Evolutionary conservation across 306 rosid genomes (phyloP), one percentile per base, ranked within the genome.

Genomic region (Dalbergia cochinchinensis): DNA sequence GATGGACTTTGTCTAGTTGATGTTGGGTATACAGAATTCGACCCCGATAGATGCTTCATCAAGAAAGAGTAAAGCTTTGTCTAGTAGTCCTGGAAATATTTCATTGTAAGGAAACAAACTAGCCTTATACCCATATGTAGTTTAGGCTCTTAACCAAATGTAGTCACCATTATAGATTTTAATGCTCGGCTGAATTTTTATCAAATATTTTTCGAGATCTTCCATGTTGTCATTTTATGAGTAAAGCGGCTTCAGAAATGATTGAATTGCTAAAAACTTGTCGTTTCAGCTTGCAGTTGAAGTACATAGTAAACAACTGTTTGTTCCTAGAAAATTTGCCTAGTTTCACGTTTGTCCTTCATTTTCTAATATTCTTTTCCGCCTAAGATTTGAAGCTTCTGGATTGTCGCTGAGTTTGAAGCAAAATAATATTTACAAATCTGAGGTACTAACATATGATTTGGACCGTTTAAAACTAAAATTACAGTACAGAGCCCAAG

Each of bases 1-100:
- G 91, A 92, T 50, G 99, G 97, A 74, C 85, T 95, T 41, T 90
- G 94, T 73, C 93, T 95, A 47, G 96, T 90, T 68, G 91, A 90
- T 83, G 97, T 95, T 7, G 98, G 99, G n/a, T 95, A 93, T 78
- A 44, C 83, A 15, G 98, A 91, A 48, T 95, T 95, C 58, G 85
- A 89, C 45, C 75, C 78, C 0, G 19, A 59, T 68, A 89, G 62
- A 74, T 88, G 97, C 73, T 77, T 91, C 87, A 85, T 93, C 77
- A 76, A 14, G 18, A 78, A 78, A 69, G 82, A 87, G 59, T 88
- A 77, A 79, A 69, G n/a, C 18, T 31, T 76, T 42, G 22, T 69
- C 65, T 45, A 11, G 37, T 70, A 66, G 76, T 57, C 34, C 31
- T 11, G 4, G 22, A 63, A 65, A 66, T 57, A 13, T 69, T 78